Percentiles rank a stretch among this genome's conserved stretches.
Conservation (phyloP, 2,329 filamentous ascomycete species). For the Blastomyces gilchristii region DNA sequence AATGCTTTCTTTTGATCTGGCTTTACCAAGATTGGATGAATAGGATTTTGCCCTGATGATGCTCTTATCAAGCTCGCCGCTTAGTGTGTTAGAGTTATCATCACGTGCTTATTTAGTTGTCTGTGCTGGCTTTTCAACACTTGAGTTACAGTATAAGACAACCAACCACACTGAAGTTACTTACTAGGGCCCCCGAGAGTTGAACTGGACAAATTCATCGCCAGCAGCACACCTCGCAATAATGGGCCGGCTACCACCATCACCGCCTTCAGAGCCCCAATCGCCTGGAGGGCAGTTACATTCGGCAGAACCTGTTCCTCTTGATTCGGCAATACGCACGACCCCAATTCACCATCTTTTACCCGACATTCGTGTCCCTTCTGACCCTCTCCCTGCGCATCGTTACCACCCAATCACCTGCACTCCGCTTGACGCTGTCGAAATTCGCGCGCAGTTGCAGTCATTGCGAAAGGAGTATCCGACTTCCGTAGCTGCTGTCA, state of each 20-base stretch:
- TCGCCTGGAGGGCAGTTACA: conserved; percentile 11
- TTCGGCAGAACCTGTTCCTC: conserved; percentile 20
- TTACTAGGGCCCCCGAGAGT: background rate
- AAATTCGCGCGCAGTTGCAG: conserved; percentile 25
- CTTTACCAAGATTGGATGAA: background rate
- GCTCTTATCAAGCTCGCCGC: background rate
- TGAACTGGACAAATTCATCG: background rate
- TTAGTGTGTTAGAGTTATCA: background rate
- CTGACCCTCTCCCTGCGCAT: conserved; percentile 24
- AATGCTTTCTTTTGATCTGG: background rate
- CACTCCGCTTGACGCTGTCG: conserved; percentile 24
- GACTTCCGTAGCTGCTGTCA: conserved; percentile 26
- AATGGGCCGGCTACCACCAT: conserved; percentile 26
- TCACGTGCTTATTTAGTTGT: background rate
- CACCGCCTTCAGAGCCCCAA: conserved; percentile 27
- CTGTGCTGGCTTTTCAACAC: no score
- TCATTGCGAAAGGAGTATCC: conserved; percentile 30
- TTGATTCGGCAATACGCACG: conserved; percentile 29
- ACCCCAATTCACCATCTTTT: conserved; percentile 32
- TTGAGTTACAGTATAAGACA: no score
- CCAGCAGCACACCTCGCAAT: background rate
- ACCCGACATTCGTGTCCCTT: conserved; percentile 32
- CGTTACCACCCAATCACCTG: conserved; percentile 33
- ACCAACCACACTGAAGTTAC: background rate
- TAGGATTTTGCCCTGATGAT: background rate